A percentile compares a stretch with the other conserved stretches of the same genome.
Evolutionary conservation across 495 filamentous ascomycete genomes (phyloP).

Genomic region (Neurospora sp.): DNA sequence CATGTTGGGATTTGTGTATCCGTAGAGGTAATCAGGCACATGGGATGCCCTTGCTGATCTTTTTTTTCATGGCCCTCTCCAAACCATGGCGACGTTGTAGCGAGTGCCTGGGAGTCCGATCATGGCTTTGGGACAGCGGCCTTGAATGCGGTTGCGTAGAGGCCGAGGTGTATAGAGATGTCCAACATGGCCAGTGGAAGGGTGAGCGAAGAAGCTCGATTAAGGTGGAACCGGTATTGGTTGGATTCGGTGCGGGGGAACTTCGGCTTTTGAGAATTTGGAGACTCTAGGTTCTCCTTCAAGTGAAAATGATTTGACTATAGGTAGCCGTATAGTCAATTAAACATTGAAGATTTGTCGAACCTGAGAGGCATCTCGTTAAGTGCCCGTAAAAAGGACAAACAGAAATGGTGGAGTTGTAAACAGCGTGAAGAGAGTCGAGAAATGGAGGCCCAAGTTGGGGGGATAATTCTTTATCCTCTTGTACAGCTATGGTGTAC

Average conservation of each 20-base stretch:
- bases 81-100: not conserved
- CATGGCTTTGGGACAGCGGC: not conserved
- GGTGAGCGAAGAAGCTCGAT: not conserved
- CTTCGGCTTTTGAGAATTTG: not conserved
- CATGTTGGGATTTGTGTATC: conserved; percentile 4
- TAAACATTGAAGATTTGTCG: not conserved
- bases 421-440: not conserved
- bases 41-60: not conserved
- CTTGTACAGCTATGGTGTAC: not conserved
- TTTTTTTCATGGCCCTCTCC: not conserved
- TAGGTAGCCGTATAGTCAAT: not conserved
- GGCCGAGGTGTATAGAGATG: not conserved
- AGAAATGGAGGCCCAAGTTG: not conserved
- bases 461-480: not conserved
- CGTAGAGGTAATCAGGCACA: not conserved
- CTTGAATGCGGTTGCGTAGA: not conserved
- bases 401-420: not conserved
- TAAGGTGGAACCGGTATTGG: not conserved
- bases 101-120: not conserved
- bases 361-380: not conserved
- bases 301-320: not conserved
- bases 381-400: not conserved
- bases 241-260: not conserved
- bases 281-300: not conserved
- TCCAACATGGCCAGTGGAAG: not conserved